Evolutionary conservation across 2,329 filamentous ascomycete species (phyloP).

Genomic region (Davidsoniella neocaledoniae): DNA sequence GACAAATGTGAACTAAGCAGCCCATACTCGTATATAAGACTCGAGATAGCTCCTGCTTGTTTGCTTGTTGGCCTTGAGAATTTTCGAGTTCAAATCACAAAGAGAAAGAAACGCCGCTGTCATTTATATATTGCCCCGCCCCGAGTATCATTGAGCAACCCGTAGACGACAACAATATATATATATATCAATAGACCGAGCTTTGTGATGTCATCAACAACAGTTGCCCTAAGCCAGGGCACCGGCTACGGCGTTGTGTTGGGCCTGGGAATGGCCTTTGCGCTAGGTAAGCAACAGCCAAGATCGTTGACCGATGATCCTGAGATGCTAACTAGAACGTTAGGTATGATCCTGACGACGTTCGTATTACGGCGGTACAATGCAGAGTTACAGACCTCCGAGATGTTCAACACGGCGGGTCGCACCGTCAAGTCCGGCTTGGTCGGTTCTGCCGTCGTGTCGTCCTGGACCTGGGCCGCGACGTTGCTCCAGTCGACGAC

Average conservation of each 20-base stretch:
- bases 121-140: no score
- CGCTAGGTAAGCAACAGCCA: constrained; percentile 4
- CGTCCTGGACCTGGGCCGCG: constrained; percentile 85
- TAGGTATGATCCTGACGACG: constrained; percentile 42
- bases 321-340: background rate
- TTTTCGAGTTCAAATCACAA: no score
- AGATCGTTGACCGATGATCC: background rate
- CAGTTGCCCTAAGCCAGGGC: constrained; percentile 18
- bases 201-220: background rate
- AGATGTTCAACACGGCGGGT: constrained; percentile 84
- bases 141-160: no score
- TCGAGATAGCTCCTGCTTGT: no score
- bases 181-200: no score
- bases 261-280: constrained; percentile 48
- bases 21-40: no score
- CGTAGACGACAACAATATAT: no score
- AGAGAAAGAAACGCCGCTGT: no score
- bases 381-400: constrained; percentile 65
- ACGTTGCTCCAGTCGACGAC: constrained; percentile 63
- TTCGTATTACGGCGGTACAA: constrained; percentile 47
- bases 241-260: constrained; percentile 56
- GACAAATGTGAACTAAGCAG: no score
- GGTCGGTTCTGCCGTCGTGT: constrained; percentile 78
- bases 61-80: no score
- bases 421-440: constrained; percentile 78